Conservation (phyloP, 75 land plant species). For the Ceratopteris richardii region DNA sequence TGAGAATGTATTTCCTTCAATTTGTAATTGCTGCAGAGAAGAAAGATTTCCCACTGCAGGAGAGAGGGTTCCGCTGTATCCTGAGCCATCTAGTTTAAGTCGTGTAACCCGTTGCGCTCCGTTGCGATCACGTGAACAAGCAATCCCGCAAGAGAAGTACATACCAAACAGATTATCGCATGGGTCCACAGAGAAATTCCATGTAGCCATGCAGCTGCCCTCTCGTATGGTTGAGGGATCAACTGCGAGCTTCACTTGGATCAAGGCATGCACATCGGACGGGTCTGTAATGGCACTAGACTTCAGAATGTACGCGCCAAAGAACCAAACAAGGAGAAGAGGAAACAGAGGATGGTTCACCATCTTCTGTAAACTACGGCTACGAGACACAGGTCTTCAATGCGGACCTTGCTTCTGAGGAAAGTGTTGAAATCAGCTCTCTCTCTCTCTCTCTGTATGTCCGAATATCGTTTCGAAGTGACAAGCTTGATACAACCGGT, state of each 20-base stretch:
- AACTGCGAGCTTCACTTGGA: conserved; percentile 35
- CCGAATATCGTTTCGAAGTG: no score
- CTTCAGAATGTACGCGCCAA: not conserved
- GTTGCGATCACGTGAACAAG: conserved; percentile 25
- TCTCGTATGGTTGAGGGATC: conserved; percentile 30
- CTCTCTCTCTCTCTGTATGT: no score
- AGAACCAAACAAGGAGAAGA: not conserved
- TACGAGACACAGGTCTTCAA: no score
- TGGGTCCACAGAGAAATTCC: conserved; percentile 71
- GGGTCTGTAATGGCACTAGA: conserved; percentile 8
- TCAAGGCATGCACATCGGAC: conserved; percentile 40
- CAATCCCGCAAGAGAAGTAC: conserved; percentile 61
- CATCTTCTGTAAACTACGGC: no score
- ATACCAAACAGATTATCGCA: conserved; percentile 38
- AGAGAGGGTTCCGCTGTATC: conserved; percentile 31
- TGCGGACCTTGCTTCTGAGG: no score
- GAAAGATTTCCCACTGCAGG: conserved; percentile 19
- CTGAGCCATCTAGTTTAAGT: conserved; percentile 47
- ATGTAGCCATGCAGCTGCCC: conserved; percentile 51
- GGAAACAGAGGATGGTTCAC: no score
- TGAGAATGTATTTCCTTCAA: conserved; percentile 5
- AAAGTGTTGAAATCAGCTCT: no score
- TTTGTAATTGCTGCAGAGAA: not conserved
- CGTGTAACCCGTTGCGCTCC: conserved; percentile 36
- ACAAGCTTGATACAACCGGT: no score